Conservation (phyloP, 768 basidiomycete species). For the Lactarius hatsudake region DNA sequence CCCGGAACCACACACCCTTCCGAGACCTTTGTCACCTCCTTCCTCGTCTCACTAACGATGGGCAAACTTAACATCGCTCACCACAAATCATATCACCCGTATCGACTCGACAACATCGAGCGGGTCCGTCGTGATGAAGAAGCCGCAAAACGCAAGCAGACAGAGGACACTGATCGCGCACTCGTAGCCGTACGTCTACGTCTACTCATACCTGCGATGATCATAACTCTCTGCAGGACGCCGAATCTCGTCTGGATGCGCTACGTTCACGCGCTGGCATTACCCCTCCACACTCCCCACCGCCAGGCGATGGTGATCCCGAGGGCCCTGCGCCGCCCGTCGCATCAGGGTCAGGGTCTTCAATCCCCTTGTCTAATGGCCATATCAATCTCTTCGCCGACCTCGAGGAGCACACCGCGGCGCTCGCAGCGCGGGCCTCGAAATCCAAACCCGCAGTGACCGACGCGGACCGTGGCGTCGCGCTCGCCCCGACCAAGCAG, state of each 20-base stretch:
- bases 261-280: conserved; percentile 61
- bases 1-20: not conserved
- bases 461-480: conserved; percentile 68
- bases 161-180: conserved; percentile 67
- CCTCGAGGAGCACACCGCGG: conserved; percentile 57
- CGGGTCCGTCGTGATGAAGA: conserved; percentile 79
- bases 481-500: conserved; percentile 70
- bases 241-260: conserved; percentile 70
- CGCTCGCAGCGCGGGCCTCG: conserved; percentile 46
- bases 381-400: conserved; percentile 87
- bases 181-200: conserved; percentile 59
- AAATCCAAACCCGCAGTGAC: conserved; percentile 34
- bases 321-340: conserved; percentile 29
- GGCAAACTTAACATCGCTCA: conserved; percentile 88
- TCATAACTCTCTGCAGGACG: conserved; percentile 49
- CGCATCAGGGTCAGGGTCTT: conserved; percentile 23
- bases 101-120: conserved; percentile 81
- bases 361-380: conserved; percentile 41
- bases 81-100: conserved; percentile 89
- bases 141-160: conserved; percentile 64
- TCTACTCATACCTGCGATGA: not conserved
- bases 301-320: not conserved
- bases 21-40: conserved; percentile 8
- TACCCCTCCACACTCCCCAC: conserved; percentile 11
- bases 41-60: conserved; percentile 43